These are phyloP conservation scores for Prunus persica DNA, from an alignment of 306 rosid species.

Conservation along the genomic window DNA sequence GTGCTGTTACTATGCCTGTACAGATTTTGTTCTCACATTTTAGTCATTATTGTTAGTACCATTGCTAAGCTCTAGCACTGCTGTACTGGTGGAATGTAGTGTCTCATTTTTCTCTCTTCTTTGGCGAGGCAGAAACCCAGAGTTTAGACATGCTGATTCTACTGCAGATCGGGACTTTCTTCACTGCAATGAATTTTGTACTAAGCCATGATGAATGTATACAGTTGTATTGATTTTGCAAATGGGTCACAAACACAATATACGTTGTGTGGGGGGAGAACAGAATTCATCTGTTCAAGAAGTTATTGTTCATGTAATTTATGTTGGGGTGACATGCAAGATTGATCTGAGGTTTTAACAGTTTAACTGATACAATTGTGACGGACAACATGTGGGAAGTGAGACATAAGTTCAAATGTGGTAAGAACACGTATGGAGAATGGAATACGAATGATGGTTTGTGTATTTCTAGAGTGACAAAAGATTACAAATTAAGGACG, in stretches of 20 bases:
- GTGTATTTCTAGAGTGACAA: too few species aligned
- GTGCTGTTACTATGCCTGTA: constrained; percentile 1
- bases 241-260: not conserved
- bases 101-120: not conserved
- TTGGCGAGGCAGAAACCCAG: not conserved
- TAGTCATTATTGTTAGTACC: not conserved
- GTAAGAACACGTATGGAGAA: too few species aligned
- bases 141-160: not conserved
- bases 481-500: too few species aligned
- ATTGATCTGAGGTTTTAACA: too few species aligned
- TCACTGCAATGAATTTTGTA: not conserved
- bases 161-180: not conserved
- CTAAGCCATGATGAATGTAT: not conserved
- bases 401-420: too few species aligned
- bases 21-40: not conserved
- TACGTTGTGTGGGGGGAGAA: not conserved
- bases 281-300: not conserved
- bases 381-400: too few species aligned
- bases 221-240: not conserved
- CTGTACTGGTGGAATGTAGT: not conserved
- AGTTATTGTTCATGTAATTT: too few species aligned
- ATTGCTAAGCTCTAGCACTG: not conserved
- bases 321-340: too few species aligned
- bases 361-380: too few species aligned
- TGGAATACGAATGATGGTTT: too few species aligned